A percentile compares a stretch with the other conserved stretches of the same genome.
Conservation (phyloP, 2,329 filamentous ascomycete genomes). For the Furcasterigmium furcatum region DNA sequence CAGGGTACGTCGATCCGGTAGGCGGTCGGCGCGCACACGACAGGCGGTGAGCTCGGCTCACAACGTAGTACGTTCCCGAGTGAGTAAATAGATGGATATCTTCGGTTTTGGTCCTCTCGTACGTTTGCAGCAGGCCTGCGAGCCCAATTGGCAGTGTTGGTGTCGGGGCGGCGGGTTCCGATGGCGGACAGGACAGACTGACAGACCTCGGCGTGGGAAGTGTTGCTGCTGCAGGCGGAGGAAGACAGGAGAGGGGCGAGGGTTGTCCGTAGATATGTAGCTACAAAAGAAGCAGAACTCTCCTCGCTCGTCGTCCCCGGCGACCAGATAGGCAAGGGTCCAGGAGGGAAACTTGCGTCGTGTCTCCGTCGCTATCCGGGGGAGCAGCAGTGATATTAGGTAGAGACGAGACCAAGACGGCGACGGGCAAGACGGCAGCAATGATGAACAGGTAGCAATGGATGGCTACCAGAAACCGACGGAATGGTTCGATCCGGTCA, state of each 20-base stretch:
- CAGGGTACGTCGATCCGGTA: conserved; percentile 2
- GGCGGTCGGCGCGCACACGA: background rate
- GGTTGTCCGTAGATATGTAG: no score
- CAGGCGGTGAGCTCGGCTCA: background rate
- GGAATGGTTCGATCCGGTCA: conserved; percentile 1
- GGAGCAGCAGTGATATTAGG: no score
- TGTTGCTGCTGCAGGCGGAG: background rate
- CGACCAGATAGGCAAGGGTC: background rate
- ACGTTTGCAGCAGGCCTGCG: no score
- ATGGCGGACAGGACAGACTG: background rate
- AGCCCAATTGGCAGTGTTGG: no score
- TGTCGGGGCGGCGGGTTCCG: background rate
- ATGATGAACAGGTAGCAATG: no score
- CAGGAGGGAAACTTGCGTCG: no score
- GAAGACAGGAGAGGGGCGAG: background rate
- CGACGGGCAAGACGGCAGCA: background rate
- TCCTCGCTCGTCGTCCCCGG: background rate
- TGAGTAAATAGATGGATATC: no score
- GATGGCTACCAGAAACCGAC: no score
- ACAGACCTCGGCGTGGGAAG: background rate
- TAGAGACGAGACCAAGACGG: background rate
- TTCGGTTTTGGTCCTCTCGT: no score
- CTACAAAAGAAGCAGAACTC: no score
- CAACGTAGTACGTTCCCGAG: background rate
- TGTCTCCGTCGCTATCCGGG: no score